These are phyloP conservation scores for Penicillium nordicum DNA, from an alignment of 2,329 filamentous ascomycete species.

Conservation along the genomic window DNA sequence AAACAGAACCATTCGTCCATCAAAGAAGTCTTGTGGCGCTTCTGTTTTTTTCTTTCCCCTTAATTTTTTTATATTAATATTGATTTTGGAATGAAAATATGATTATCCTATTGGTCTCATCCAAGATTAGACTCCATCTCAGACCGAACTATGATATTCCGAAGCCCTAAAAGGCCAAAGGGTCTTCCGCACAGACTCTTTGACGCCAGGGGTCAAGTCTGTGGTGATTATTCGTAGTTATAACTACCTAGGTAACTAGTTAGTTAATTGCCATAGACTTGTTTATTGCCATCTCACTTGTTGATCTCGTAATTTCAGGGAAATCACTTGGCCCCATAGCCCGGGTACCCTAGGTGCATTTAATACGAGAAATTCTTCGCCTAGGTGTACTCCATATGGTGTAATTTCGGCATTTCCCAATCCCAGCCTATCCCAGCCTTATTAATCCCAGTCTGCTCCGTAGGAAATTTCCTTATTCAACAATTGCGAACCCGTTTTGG, in stretches of 20 bases:
- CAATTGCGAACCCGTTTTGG: not conserved
- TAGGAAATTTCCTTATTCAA: not conserved
- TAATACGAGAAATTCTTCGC: constrained; percentile 3
- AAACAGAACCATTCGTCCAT: constrained; percentile 1
- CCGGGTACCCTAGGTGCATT: not conserved
- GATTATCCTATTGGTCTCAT: constrained; percentile 15
- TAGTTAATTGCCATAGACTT: not conserved
- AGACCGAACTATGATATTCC: constrained; percentile 15
- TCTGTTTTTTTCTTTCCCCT: not conserved
- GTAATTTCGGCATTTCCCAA: not conserved
- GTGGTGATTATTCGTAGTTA: not conserved
- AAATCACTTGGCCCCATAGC: not conserved
- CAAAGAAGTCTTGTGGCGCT: constrained; percentile 4
- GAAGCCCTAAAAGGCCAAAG: constrained; percentile 11
- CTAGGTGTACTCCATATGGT: not conserved
- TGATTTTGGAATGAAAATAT: constrained; percentile 2
- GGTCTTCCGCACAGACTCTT: constrained; percentile 7
- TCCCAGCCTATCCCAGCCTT: not conserved
- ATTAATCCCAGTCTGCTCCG: too few species aligned
- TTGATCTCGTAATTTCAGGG: not conserved
- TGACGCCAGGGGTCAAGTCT: not conserved
- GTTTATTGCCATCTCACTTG: not conserved
- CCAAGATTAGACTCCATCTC: constrained; percentile 18
- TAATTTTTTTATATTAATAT: constrained; percentile 7
- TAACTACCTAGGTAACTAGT: too few species aligned